Percentiles rank a stretch among this genome's conserved stretches.
These are phyloP conservation scores for Fusarium armeniacum DNA, from an alignment of 2,329 filamentous ascomycete genomes.

Conservation along the genomic window DNA sequence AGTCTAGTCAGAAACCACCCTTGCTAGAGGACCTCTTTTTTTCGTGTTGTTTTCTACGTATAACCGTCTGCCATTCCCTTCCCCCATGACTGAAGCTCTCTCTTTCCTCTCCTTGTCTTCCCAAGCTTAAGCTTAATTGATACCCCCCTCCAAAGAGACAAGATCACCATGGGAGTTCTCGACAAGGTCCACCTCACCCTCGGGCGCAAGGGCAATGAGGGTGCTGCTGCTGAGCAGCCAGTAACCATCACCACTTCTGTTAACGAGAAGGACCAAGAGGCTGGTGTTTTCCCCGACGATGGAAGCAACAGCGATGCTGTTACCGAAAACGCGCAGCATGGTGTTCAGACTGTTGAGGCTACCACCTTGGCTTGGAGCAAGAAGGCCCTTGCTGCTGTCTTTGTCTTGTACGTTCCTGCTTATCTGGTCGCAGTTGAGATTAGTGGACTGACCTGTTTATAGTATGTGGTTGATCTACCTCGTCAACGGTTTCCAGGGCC, in stretches of 20 bases:
- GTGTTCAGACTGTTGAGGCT: conserved; percentile 59
- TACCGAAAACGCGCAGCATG: conserved; percentile 52
- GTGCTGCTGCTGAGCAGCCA: conserved; percentile 19
- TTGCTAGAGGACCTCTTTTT: conserved; percentile 16
- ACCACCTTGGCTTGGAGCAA: conserved; percentile 59
- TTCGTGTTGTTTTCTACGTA: conserved; percentile 19
- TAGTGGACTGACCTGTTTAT: conserved; percentile 2
- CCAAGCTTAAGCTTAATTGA: conserved; percentile 23
- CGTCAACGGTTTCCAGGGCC: conserved; percentile 63
- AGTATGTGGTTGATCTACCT: conserved; percentile 65
- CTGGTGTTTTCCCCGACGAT: conserved; percentile 22
- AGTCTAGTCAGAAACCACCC: conserved; percentile 24
- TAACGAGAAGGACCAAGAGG: conserved; percentile 40
- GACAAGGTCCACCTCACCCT: conserved; percentile 36
- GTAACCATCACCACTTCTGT: conserved; percentile 27
- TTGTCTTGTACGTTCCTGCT: conserved; percentile 51
- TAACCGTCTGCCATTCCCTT: conserved; percentile 12
- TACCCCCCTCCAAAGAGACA: conserved; percentile 8
- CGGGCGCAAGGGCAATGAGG: conserved; percentile 34
- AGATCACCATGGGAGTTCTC: conserved; percentile 38
- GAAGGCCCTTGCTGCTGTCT: conserved; percentile 53
- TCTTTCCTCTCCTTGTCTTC: conserved; percentile 24
- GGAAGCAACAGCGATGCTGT: conserved; percentile 32
- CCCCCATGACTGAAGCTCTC: neutral
- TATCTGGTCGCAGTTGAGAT: neutral